Evolutionary conservation across 148 eudicot species (phyloP), one percentile per base, ranked within the genome.

Genomic region (Dysphania ambrosioides): DNA sequence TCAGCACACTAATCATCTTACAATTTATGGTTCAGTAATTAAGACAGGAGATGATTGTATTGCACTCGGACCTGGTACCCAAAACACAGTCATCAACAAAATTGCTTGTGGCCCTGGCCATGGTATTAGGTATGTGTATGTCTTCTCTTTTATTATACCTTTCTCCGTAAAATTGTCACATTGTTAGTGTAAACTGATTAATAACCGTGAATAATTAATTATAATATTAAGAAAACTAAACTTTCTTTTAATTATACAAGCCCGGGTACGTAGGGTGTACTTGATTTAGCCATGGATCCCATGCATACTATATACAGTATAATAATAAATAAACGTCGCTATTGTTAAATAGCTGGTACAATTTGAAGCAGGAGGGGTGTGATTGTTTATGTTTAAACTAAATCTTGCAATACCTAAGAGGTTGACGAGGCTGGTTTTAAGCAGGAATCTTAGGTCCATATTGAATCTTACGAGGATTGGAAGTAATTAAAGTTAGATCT

Each of bases 41-140:
- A 63, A 47, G 29, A 87, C 87, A 1, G 90, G 93, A 18, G 90
- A 89, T 51, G 93, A 89, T 36, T 89, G 93, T 58, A 67, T 87
- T 60, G 82, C 93, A 5, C 44, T 89, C 0, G 93, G 93, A 49
- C 85, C 86, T 3, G 88, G 87, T 31, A 71, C 88, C 36, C 67
- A 62, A 66, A 77, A 80, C 27, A 1, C 82, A 21, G 75, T 61
- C 76, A 85, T 89, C 15, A 76, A 83, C 9, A 57, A 56, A 26
- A 73, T 89, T 38, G 79, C 75, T 47, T 89, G 88, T 66, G 93
- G 93, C 36, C 93, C 93, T 40, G 93, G 93, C 36, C 93, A 89
- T 62, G 93, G 93, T 56, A 85, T 89, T 41, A 89, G 93, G 93
- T 89, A 73, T 12, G 35, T 8, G 3, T 31, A 5, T 5, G 3